These are phyloP conservation scores for Cryphonectria nitschkei DNA, from an alignment of 2,329 filamentous ascomycete genomes.

Conservation along the genomic window DNA sequence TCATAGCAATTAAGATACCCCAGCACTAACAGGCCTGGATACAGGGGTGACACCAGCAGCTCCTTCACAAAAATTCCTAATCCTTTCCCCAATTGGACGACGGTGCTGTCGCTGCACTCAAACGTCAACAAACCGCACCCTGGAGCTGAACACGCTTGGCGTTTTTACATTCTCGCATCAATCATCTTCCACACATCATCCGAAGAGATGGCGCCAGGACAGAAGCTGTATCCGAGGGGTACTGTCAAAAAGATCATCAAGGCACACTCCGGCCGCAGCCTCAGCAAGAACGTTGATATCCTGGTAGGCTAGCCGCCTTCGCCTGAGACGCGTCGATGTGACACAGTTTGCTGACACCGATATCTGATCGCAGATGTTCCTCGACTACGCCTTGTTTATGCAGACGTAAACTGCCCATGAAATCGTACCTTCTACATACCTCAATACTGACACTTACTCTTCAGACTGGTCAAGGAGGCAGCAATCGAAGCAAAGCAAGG, in stretches of 20 bases:
- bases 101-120: background rate
- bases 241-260: constrained; percentile 90
- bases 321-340: constrained; percentile 31
- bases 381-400: constrained; percentile 86
- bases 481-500: constrained; percentile 74
- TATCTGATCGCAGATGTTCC: constrained; percentile 65
- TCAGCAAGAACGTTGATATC: constrained; percentile 86
- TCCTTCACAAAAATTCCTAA: background rate
- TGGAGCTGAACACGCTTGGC: background rate
- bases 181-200: background rate
- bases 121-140: constrained; percentile 20
- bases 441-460: constrained; percentile 11
- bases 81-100: constrained; percentile 21
- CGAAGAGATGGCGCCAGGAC: constrained; percentile 59
- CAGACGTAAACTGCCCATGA: constrained; percentile 50
- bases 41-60: background rate
- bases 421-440: background rate
- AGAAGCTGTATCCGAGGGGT: constrained; percentile 80
- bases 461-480: constrained; percentile 78
- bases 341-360: constrained; percentile 35
- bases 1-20: background rate
- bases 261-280: constrained; percentile 77
- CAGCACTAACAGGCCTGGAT: background rate
- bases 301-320: constrained; percentile 57
- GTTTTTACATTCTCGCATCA: background rate